Evolutionary conservation across 768 basidiomycete species (phyloP).

Genomic region (Exidia glandulosa): DNA sequence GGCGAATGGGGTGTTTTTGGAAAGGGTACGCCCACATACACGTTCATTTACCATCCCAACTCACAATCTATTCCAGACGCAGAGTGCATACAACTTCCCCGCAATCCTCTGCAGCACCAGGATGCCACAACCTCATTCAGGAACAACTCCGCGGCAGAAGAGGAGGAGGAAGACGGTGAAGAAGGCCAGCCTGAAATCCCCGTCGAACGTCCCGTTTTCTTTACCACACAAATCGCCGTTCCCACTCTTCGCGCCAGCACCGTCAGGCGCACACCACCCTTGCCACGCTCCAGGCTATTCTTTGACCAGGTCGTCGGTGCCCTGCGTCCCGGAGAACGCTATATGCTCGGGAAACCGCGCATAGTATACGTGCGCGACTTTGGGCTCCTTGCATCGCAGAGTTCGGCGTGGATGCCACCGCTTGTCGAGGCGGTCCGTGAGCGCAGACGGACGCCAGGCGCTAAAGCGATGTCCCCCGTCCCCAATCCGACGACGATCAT

Average conservation of each 20-base stretch:
- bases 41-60: not conserved
- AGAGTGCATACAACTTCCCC: slow-evolving; percentile 50
- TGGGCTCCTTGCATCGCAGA: slow-evolving; percentile 58
- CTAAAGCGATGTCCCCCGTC: slow-evolving; percentile 48
- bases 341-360: slow-evolving; percentile 37
- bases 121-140: slow-evolving; percentile 18
- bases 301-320: slow-evolving; percentile 71
- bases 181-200: slow-evolving; percentile 20
- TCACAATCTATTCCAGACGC: slow-evolving; percentile 38
- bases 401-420: slow-evolving; percentile 70
- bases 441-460: slow-evolving; percentile 54
- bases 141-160: slow-evolving; percentile 12
- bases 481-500: slow-evolving; percentile 69
- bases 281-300: slow-evolving; percentile 37
- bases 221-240: not conserved
- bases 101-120: slow-evolving; percentile 59
- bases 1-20: slow-evolving; percentile 85
- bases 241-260: slow-evolving; percentile 13
- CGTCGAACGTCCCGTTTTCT: slow-evolving; percentile 3
- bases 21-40: slow-evolving; percentile 35
- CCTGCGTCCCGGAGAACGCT: slow-evolving; percentile 17
- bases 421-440: slow-evolving; percentile 69
- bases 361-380: slow-evolving; percentile 81
- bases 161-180: slow-evolving; percentile 40
- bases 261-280: slow-evolving; percentile 21